A percentile compares a stretch with the other conserved stretches of the same genome.
These are phyloP conservation scores for Coemansia furcata DNA, from an alignment of 192 early-diverging fungal genomes.

Conservation along the genomic window DNA sequence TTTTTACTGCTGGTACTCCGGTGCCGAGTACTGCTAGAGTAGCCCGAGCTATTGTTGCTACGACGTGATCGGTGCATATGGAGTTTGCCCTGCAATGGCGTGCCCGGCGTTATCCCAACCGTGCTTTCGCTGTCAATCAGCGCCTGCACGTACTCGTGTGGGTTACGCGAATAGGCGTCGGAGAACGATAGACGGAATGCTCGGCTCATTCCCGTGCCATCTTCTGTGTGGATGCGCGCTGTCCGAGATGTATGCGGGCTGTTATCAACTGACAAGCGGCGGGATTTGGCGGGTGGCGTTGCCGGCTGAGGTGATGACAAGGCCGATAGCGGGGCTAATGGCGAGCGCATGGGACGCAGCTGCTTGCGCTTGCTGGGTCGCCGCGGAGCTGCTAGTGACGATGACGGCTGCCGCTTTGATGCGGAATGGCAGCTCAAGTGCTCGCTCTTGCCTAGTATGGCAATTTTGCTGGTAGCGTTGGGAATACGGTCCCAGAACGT, in stretches of 20 bases:
- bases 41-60: conserved; percentile 4
- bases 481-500: conserved; percentile 53
- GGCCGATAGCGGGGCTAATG: conserved; percentile 12
- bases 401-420: neutral
- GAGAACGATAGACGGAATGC: conserved; percentile 49
- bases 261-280: conserved; percentile 29
- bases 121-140: conserved; percentile 32
- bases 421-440: neutral
- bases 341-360: conserved; percentile 45
- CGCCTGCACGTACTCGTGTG: conserved; percentile 49
- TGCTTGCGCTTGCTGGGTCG: conserved; percentile 55
- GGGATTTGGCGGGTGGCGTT: conserved; percentile 15
- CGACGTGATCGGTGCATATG: conserved; percentile 21
- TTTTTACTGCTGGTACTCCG: neutral
- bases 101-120: conserved; percentile 1
- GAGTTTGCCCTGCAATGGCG: conserved; percentile 7
- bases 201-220: conserved; percentile 13
- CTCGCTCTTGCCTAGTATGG: conserved; percentile 27
- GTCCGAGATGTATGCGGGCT: conserved; percentile 10
- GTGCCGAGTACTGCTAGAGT: neutral
- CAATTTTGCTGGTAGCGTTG: conserved; percentile 40
- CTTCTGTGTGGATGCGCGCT: neutral
- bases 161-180: conserved; percentile 46
- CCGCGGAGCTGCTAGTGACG: neutral
- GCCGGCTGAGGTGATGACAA: neutral